Percentiles rank a stretch among this genome's conserved stretches.
Conservation (phyloP, 2,329 filamentous ascomycete species). For the Sarocladiaceae sp. region DNA sequence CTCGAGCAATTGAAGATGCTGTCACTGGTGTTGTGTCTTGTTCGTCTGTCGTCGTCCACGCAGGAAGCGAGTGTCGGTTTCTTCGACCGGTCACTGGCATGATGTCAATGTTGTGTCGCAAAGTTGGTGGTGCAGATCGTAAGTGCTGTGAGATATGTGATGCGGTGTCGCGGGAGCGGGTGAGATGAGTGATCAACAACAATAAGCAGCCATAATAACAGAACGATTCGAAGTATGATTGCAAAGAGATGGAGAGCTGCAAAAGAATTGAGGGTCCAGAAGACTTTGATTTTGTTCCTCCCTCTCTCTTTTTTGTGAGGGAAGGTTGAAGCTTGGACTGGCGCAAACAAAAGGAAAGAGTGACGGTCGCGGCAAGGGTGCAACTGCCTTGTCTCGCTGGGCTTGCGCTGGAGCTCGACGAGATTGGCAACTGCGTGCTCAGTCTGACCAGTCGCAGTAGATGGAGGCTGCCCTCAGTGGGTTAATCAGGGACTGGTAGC, state of each 20-base stretch:
- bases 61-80: constrained; percentile 4
- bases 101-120: constrained; percentile 7
- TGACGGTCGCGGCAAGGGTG: constrained; percentile 1
- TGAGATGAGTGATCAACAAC: background rate
- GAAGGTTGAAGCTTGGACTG: background rate
- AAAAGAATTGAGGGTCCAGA: background rate
- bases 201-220: background rate
- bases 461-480: background rate
- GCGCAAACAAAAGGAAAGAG: constrained; percentile 1
- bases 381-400: background rate
- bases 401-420: background rate
- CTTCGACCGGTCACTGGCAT: constrained; percentile 4
- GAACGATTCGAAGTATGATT: too few relatives aligned
- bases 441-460: background rate
- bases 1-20: background rate
- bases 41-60: background rate
- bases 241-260: background rate
- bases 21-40: background rate
- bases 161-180: background rate
- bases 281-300: background rate
- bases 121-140: background rate
- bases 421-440: background rate
- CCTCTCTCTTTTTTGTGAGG: background rate
- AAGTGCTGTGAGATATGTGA: background rate
- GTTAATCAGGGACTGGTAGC: background rate